Conservation (phyloP, 2,329 filamentous ascomycete species). For the Graphiopsis chlorocephala region DNA sequence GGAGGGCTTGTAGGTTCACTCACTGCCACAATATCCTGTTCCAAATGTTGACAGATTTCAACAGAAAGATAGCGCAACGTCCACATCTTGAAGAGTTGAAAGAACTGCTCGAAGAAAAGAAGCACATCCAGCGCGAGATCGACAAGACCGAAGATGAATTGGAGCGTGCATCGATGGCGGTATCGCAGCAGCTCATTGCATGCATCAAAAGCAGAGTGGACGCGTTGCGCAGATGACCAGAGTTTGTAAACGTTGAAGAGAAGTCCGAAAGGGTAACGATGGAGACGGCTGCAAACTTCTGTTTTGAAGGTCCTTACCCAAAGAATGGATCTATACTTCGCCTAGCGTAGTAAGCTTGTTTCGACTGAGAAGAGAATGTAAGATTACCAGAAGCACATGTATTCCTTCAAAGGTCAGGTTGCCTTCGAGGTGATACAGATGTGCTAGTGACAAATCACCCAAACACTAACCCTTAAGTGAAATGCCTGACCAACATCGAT, state of each 20-base stretch:
- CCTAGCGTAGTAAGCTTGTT: too few species aligned
- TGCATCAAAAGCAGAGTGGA: conserved; percentile 21
- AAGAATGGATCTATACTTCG: too few species aligned
- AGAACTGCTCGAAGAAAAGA: conserved; percentile 22
- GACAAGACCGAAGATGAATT: conserved; percentile 16
- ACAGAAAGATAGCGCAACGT: conserved; percentile 2
- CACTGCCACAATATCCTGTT: neutral
- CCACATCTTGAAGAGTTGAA: conserved; percentile 26
- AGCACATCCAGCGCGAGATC: conserved; percentile 19
- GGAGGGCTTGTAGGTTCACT: neutral
- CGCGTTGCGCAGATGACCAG: conserved; percentile 7
- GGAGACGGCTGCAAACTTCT: neutral
- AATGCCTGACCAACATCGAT: too few species aligned
- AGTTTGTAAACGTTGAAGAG: neutral
- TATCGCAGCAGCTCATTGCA: conserved; percentile 21
- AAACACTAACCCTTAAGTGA: too few species aligned
- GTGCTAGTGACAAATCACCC: too few species aligned
- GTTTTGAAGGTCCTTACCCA: too few species aligned
- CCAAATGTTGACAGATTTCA: neutral
- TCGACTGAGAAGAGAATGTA: too few species aligned
- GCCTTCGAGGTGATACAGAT: too few species aligned
- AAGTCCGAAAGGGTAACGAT: neutral
- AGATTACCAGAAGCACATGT: too few species aligned
- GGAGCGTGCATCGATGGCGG: conserved; percentile 17
- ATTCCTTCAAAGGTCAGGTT: too few species aligned